Conservation (phyloP, 23 red algal genomes). For the Gracilaria gracilis region DNA sequence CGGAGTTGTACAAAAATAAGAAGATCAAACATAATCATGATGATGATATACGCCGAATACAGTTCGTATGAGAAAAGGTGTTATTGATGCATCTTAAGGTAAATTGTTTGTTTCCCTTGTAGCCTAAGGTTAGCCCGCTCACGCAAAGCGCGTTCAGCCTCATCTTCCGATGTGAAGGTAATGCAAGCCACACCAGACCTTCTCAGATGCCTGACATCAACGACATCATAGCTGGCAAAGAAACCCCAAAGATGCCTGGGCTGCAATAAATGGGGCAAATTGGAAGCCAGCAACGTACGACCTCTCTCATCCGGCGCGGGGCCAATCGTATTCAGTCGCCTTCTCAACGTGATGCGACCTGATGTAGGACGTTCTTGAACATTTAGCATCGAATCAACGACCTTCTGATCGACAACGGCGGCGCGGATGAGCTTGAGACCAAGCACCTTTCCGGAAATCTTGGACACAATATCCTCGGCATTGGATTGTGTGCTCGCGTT, state of each 20-base stretch:
- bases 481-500: conserved; percentile 23
- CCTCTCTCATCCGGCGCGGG: conserved; percentile 53
- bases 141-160: conserved; percentile 54
- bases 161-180: conserved; percentile 28
- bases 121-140: conserved; percentile 58
- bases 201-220: conserved; percentile 43
- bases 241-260: conserved; percentile 64
- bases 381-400: conserved; percentile 46
- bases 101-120: conserved; percentile 43
- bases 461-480: conserved; percentile 40
- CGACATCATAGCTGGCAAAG: conserved; percentile 62
- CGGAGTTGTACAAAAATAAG: background rate
- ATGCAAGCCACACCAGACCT: conserved; percentile 60
- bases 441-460: conserved; percentile 36
- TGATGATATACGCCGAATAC: background rate
- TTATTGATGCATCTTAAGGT: conserved; percentile 63
- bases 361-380: background rate
- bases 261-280: conserved; percentile 26
- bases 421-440: conserved; percentile 70
- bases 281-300: conserved; percentile 54
- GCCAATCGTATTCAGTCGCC: conserved; percentile 50
- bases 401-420: conserved; percentile 51
- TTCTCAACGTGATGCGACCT: conserved; percentile 24
- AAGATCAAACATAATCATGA: background rate
- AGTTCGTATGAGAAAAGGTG: too few relatives aligned